Percentiles rank a stretch among this genome's conserved stretches.
Evolutionary conservation across 805 yeast species (phyloP).

Genomic region (Yarrowia yakushimensis): DNA sequence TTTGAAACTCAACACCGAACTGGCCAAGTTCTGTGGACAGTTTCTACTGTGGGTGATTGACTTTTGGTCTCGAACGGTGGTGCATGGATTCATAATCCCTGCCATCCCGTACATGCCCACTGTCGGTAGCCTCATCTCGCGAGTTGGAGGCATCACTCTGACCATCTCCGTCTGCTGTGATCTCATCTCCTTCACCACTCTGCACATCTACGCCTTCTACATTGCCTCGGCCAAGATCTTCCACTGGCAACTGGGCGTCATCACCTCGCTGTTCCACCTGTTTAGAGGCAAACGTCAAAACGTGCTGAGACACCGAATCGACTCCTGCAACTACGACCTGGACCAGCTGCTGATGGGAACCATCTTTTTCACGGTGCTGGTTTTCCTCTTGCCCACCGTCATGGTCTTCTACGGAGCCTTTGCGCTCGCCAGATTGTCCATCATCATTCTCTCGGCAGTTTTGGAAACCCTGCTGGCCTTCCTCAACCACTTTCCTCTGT

Average conservation of each 20-base stretch:
- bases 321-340: conserved; percentile 74
- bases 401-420: conserved; percentile 78
- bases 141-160: conserved; percentile 64
- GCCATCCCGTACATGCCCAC: conserved; percentile 37
- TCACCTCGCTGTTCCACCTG: conserved; percentile 72
- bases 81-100: conserved; percentile 27
- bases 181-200: conserved; percentile 53
- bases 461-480: conserved; percentile 60
- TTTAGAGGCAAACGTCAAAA: conserved; percentile 89
- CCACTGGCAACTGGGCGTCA: conserved; percentile 63
- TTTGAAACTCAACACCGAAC: conserved; percentile 80
- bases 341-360: conserved; percentile 90
- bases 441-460: conserved; percentile 47
- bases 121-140: conserved; percentile 40
- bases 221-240: conserved; percentile 75
- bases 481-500: conserved; percentile 81
- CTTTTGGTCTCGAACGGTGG: conserved; percentile 48
- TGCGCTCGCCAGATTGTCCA: conserved; percentile 53
- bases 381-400: conserved; percentile 82
- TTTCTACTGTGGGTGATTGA: conserved; percentile 79
- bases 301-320: conserved; percentile 78
- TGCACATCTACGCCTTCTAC: conserved; percentile 76
- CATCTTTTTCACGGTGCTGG: conserved; percentile 71
- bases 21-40: conserved; percentile 82
- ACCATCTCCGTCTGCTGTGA: conserved; percentile 67